Base-by-base conservation (phyloP, 768 basidiomycete species). In the Tephrocybe sp. region DNA sequence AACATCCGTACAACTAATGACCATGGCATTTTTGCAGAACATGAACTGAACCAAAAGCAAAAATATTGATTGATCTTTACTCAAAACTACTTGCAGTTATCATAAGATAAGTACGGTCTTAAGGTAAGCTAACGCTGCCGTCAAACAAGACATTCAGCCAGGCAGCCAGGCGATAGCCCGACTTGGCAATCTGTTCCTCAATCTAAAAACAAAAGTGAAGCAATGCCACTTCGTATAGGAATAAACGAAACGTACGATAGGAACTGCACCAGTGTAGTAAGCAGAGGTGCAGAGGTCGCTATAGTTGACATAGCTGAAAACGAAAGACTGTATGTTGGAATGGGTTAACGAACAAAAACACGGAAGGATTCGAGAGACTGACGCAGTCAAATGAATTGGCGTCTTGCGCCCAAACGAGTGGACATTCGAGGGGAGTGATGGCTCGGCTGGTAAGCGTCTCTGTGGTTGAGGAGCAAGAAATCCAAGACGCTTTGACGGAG, bases 111-210 rank as follows among this genome's bases (percentile, higher is more conserved):
- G 26, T 7, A 4, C 26, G 26, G 11, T 12, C 41, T 74, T 62
- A 72, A 48, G 71, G 70, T 32, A 73, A 59, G 48, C 62, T 62
- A 0, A 69, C 68, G 20, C 64, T 62, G 11, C 70, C 72, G 45
- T 74, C 72, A 44, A 80, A 77, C 14, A 79, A 58, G 5, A 76
- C 73, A 55, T 77, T 77, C 49, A 78, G 61, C 77, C 76, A 77
- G 1, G 76, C 76, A 9, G 77, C 77, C 31, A 78, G 64, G 20
- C 75, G 75, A 55, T 70, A 75, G 5, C 76, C 76, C 55, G 72
- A 70, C 55, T 75, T 75, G 7, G 75, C 76, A 16, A 78, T 68
- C 52, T 78, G 76, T 2, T 63, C 51, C 56, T 78, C 73, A 44
- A 77, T 75, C 73, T 72, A 33, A 30, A 26, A 14, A 49, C 33